Evolutionary conservation across 257 asterid species (phyloP).

Genomic region (Hygrophila difformis): DNA sequence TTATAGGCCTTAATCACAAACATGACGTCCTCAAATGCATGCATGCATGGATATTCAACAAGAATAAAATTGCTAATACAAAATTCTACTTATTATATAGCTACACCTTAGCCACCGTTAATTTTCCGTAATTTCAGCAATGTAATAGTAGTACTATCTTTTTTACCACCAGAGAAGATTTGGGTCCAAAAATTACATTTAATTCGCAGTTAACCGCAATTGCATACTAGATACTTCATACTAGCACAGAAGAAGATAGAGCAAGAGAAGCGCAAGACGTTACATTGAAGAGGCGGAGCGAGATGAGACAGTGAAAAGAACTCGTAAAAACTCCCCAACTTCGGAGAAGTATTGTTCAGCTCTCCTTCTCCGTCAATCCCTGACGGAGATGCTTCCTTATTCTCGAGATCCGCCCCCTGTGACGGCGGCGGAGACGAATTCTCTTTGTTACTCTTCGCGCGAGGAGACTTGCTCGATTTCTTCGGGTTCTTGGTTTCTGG

Average conservation of each 20-base stretch:
- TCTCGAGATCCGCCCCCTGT: constrained; percentile 17
- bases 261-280: constrained; percentile 6
- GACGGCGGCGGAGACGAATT: constrained; percentile 47
- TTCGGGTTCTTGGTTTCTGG: constrained; percentile 45
- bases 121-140: background rate
- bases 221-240: too few relatives aligned
- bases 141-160: too few relatives aligned
- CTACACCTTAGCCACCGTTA: too few relatives aligned
- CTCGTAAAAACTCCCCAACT: constrained; percentile 87
- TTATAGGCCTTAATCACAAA: background rate
- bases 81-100: too few relatives aligned
- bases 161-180: background rate
- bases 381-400: constrained; percentile 26
- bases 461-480: constrained; percentile 51
- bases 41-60: background rate
- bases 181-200: background rate
- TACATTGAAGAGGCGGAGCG: constrained; percentile 94
- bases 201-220: background rate
- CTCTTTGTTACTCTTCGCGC: constrained; percentile 27
- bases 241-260: constrained; percentile 4
- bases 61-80: background rate
- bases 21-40: background rate
- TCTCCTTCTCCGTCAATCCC: constrained; percentile 67
- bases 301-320: constrained; percentile 97
- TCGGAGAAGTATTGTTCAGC: constrained; percentile 74